These are phyloP conservation scores for Candida tropicalis DNA, from an alignment of 1,139 yeast species.

Conservation along the genomic window DNA sequence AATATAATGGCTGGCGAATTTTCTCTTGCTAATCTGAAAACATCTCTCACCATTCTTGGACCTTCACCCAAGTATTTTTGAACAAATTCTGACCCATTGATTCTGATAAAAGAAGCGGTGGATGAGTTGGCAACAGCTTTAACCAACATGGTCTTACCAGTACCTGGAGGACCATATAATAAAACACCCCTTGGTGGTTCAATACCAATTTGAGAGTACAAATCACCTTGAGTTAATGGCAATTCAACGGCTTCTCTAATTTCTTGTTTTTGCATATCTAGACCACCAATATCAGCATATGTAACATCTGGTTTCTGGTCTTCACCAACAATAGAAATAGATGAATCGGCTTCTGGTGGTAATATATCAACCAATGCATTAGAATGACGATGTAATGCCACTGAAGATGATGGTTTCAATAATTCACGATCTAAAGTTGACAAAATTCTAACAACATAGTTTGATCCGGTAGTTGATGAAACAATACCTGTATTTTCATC, in stretches of 20 bases:
- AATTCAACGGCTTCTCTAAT: slow-evolving; percentile 97
- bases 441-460: slow-evolving; percentile 91
- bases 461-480: slow-evolving; percentile 96
- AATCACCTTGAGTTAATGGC: slow-evolving; percentile 93
- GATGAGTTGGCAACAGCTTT: slow-evolving; percentile 98
- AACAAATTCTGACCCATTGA: slow-evolving; percentile 96
- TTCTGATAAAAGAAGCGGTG: slow-evolving; percentile 94
- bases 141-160: slow-evolving; percentile 98
- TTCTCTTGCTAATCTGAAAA: slow-evolving; percentile 94
- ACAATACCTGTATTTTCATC: slow-evolving; percentile 97
- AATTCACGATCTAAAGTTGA: slow-evolving; percentile 94
- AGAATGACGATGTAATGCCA: slow-evolving; percentile 97
- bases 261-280: slow-evolving; percentile 99
- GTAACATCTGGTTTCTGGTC: slow-evolving; percentile 91
- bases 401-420: slow-evolving; percentile 92
- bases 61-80: slow-evolving; percentile 99
- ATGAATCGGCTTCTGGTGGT: slow-evolving; percentile 98
- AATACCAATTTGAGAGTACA: slow-evolving; percentile 96
- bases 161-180: slow-evolving; percentile 98
- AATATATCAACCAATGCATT: slow-evolving; percentile 95
- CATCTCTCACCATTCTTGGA: slow-evolving; percentile 99
- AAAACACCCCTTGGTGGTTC: slow-evolving; percentile 99
- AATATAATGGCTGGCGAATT: slow-evolving; percentile 96
- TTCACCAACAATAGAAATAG: slow-evolving; percentile 92
- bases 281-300: slow-evolving; percentile 95